A percentile compares a stretch with the other conserved stretches of the same genome.
phyloP scores from a whole-genome alignment of 352 stramenopile genomes.

The Pythium dissimile region DNA sequence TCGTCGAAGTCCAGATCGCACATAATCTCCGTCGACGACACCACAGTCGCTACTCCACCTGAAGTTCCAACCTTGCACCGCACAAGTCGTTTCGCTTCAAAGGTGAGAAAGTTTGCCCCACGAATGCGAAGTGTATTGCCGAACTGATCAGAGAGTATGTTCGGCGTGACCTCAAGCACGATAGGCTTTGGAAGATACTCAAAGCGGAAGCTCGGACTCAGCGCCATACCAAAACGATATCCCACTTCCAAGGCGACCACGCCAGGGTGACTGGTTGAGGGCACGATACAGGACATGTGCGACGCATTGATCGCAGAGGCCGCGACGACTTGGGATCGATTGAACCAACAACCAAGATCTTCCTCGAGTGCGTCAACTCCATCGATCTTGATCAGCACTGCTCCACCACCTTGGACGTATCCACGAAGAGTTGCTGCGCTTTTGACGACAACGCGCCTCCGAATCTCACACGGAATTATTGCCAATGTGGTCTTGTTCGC shows the following conservation, averaged over 20 bases:
- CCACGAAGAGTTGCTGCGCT: not conserved
- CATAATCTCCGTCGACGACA: constrained; percentile 2
- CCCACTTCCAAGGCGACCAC: constrained; percentile 3
- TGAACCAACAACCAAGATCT: constrained; percentile 13
- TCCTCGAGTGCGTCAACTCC: constrained; percentile 16
- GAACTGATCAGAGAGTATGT: not conserved
- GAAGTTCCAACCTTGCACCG: constrained; percentile 8
- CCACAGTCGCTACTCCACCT: not conserved
- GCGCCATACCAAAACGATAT: not conserved
- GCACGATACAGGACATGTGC: not conserved
- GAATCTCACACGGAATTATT: not conserved
- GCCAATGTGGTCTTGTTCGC: not conserved
- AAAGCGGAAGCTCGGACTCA: not conserved
- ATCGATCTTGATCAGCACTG: not conserved
- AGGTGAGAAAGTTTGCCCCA: constrained; percentile 6
- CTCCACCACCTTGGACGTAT: not conserved
- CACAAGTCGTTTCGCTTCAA: no score
- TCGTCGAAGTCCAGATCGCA: not conserved
- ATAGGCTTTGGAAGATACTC: constrained; percentile 10
- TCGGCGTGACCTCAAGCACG: not conserved
- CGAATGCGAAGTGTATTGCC: not conserved
- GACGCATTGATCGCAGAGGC: constrained; percentile 10
- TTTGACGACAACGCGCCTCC: not conserved
- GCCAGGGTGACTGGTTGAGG: not conserved
- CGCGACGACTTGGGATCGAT: not conserved